phyloP scores from a whole-genome alignment of 305 asterid species.

The Withania somnifera region DNA sequence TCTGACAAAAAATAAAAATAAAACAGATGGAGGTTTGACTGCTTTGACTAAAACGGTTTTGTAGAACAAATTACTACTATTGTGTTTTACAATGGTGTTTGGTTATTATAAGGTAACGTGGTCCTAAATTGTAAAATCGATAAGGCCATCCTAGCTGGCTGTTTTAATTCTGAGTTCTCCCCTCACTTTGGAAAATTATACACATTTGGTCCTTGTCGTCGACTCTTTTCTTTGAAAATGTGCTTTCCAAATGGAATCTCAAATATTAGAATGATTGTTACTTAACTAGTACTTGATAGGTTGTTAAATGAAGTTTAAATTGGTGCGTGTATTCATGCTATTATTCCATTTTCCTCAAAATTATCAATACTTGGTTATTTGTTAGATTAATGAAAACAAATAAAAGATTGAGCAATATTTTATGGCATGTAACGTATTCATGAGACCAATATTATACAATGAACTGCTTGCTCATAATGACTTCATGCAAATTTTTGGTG shows the following conservation, averaged over 20 bases:
- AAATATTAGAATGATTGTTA: no score
- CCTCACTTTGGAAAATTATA: not conserved
- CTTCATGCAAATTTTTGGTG: no score
- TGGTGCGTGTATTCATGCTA: not conserved
- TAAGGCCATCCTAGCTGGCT: not conserved
- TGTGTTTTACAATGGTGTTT: not conserved
- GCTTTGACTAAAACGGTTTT: not conserved
- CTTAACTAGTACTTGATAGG: no score
- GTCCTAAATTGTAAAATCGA: not conserved
- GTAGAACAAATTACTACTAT: not conserved
- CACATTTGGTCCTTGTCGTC: not conserved
- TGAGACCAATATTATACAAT: not conserved
- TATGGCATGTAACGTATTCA: not conserved
- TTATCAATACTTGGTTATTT: not conserved
- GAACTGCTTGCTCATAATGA: not conserved
- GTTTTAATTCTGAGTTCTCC: not conserved
- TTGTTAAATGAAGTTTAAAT: no score
- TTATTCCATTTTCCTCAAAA: not conserved
- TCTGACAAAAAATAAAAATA: not conserved
- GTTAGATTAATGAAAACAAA: not conserved
- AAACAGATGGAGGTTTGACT: constrained; percentile 1
- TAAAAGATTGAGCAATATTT: no score
- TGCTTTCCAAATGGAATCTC: no score
- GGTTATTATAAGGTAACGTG: not conserved
- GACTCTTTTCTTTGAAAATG: no score